Evolutionary conservation across 805 yeast species (phyloP), one percentile per base, ranked within the genome.

Genomic region (Barnettozyma sp.): DNA sequence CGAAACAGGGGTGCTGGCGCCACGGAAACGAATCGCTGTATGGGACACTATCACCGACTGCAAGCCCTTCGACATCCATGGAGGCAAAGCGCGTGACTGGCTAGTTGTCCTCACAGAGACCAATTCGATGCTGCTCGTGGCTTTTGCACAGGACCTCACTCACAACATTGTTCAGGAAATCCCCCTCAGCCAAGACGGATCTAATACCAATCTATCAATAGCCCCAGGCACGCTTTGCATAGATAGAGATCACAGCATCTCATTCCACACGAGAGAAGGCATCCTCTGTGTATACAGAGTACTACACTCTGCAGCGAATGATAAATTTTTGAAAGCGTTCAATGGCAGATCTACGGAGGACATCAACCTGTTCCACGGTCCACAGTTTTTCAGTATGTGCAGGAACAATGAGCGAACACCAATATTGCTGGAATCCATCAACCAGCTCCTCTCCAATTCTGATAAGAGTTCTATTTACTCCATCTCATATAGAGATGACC

Each of bases 221-320:
- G 22, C 33, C 11, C 47, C 42, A 3, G 30, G 33, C 0, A 44
- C 54, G 1, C 32, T 51, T 11, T 35, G 41, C 22, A 31, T 38
- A 6, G 46, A 45, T 14, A 18, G 42, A 3, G 33, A 32, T 3
- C 36, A 42, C 12, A 35, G 26, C 22, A 17, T 49, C 7, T 37
- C 48, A 4, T 23, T 41, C 11, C 38, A 39, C 14, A 48, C 54
- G 3, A 35, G 28, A 7, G 47, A 50, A 29, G 55, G 55, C 1
- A 35, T 32, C 7, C 23, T 42, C 3, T 33, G 36, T 6, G 16
- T 46, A 6, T 48, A 39, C 25, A 33, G 37, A 4, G 16, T 43
- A n/a, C n/a, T n/a, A n/a, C n/a, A n/a, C n/a, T n/a, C 32, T 7
- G 42, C 36, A 20, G 44, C 43, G 16, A 18, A 36, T 22, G 34